Evolutionary conservation across 257 asterid species (phyloP).

Genomic region (Petunia axillaris): DNA sequence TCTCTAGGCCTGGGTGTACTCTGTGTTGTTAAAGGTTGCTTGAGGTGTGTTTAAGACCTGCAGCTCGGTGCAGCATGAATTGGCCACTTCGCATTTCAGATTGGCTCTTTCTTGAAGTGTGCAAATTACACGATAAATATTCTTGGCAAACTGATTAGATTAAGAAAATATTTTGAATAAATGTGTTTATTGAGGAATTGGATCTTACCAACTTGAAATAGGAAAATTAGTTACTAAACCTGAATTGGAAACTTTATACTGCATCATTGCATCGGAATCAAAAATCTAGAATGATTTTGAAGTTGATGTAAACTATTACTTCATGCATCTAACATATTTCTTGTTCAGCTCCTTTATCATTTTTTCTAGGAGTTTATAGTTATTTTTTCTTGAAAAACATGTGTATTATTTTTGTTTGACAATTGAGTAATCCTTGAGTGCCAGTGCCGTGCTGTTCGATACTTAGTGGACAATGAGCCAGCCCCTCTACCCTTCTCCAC

Average conservation of each 20-base stretch:
- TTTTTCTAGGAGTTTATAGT: background rate
- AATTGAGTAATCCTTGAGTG: no score
- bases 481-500: no score
- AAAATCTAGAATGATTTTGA: background rate
- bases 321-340: background rate
- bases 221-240: conserved; percentile 1
- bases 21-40: conserved; percentile 14
- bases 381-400: no score
- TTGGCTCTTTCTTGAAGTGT: background rate
- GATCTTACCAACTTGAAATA: background rate
- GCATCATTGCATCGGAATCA: background rate
- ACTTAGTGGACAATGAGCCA: no score
- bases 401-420: no score
- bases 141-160: background rate
- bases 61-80: conserved; percentile 18
- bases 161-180: background rate
- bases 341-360: background rate
- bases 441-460: no score
- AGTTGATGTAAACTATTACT: conserved; percentile 3
- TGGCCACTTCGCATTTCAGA: background rate
- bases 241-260: conserved; percentile 17
- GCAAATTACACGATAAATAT: background rate
- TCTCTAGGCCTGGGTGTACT: conserved; percentile 13
- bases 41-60: conserved; percentile 1
- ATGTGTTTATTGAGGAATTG: background rate